phyloP scores from a whole-genome alignment of 169 alveolate species.

The Fabrea salina region DNA sequence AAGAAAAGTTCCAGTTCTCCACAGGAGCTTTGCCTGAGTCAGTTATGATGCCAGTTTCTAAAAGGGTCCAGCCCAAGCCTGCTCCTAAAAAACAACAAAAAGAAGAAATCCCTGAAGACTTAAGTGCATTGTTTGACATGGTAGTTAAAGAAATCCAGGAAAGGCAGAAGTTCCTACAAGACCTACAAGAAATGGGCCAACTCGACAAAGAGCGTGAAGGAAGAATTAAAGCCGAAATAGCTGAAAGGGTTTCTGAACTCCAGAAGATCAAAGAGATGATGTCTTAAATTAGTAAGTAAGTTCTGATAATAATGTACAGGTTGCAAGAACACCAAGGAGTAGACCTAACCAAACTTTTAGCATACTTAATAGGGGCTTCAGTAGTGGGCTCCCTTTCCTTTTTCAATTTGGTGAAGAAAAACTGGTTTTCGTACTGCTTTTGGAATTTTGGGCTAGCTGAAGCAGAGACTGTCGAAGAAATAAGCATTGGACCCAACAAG shows the following conservation, averaged over 20 bases:
- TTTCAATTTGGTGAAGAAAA: too few species aligned
- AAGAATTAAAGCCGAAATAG: conserved; percentile 49
- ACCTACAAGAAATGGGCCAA: conserved; percentile 11
- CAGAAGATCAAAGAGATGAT: conserved; percentile 49
- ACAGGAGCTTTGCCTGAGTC: conserved; percentile 26
- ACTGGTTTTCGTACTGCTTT: too few species aligned
- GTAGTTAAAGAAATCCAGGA: conserved; percentile 57
- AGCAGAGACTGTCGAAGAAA: too few species aligned
- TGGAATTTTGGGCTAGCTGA: too few species aligned
- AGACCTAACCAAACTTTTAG: too few species aligned
- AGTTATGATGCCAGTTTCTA: not conserved
- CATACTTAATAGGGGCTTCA: too few species aligned
- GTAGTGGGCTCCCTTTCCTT: too few species aligned
- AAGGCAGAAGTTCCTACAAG: conserved; percentile 40
- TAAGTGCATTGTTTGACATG: conserved; percentile 45
- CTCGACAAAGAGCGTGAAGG: conserved; percentile 36
- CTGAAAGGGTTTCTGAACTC: conserved; percentile 50
- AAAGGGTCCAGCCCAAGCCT: not conserved
- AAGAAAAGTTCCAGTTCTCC: conserved; percentile 50
- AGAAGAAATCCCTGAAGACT: conserved; percentile 39
- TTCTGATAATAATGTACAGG: too few species aligned
- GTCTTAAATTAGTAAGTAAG: conserved; percentile 18
- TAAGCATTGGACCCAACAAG: too few species aligned
- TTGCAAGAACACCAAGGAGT: too few species aligned
- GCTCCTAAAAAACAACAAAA: conserved; percentile 1